Conservation (phyloP, 768 basidiomycete species). For the Leccinum uliginosum region DNA sequence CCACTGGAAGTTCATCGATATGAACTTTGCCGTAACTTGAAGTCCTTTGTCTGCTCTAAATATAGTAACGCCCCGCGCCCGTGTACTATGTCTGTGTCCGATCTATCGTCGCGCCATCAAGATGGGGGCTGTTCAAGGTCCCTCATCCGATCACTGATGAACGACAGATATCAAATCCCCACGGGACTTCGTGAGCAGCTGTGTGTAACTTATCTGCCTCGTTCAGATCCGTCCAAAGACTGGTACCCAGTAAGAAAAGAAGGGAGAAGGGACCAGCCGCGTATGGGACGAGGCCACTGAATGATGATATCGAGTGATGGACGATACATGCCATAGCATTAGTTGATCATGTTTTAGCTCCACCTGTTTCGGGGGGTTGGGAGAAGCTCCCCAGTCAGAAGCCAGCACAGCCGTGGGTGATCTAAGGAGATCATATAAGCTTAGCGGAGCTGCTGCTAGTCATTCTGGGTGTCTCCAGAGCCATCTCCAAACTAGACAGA, state of each 20-base stretch:
- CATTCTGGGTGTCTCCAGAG: neutral
- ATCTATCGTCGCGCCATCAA: neutral
- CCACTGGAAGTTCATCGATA: neutral
- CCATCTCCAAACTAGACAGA: neutral
- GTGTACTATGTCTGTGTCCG: neutral
- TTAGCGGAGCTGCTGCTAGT: neutral
- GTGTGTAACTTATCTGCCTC: neutral
- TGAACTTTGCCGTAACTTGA: neutral
- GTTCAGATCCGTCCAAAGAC: neutral
- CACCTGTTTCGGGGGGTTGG: neutral
- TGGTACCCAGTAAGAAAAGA: neutral
- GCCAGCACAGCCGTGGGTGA: neutral
- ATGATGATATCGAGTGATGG: neutral
- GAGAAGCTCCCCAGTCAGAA: neutral
- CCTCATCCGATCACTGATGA: neutral
- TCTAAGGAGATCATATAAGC: neutral
- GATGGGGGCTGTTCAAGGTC: neutral
- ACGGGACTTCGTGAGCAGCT: neutral
- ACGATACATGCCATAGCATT: neutral
- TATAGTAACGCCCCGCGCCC: neutral
- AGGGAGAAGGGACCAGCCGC: neutral
- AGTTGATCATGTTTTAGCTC: neutral
- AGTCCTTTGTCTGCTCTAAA: neutral
- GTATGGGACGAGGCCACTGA: neutral
- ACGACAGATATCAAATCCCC: neutral